These are phyloP conservation scores for Solanum peruvianum DNA, from an alignment of 257 asterid genomes.

Conservation along the genomic window DNA sequence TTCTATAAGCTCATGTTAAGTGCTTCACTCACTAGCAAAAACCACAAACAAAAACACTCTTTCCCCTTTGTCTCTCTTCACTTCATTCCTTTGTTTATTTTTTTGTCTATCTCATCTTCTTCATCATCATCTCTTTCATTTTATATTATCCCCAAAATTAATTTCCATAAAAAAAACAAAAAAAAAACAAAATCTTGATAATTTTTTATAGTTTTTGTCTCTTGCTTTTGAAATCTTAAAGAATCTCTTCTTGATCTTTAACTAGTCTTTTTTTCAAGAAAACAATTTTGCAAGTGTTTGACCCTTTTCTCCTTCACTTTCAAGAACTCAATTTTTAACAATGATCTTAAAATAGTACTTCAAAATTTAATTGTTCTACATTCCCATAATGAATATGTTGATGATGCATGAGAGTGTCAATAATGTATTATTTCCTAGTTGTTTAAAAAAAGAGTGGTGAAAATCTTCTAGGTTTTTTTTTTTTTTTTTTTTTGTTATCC, in stretches of 20 bases:
- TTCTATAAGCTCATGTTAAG: constrained; percentile 72
- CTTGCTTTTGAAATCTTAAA: background rate
- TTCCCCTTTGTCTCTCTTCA: background rate
- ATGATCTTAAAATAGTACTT: background rate
- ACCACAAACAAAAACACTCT: constrained; percentile 41
- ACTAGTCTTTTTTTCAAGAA: constrained; percentile 8
- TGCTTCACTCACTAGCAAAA: constrained; percentile 55
- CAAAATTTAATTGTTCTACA: background rate
- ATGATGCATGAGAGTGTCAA: background rate
- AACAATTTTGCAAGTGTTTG: constrained; percentile 5
- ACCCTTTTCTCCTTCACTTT: background rate
- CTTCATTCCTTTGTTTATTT: background rate
- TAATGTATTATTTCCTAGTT: constrained; percentile 3
- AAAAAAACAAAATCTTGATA: background rate
- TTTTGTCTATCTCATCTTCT: background rate
- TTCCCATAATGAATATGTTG: background rate
- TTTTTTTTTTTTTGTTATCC: too few relatives aligned
- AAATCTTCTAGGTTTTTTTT: background rate
- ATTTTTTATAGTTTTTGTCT: background rate
- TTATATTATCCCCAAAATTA: background rate
- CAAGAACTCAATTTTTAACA: background rate
- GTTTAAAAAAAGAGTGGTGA: constrained; percentile 29
- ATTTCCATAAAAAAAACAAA: background rate
- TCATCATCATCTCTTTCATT: constrained; percentile 5
- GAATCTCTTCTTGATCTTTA: background rate